phyloP scores from a whole-genome alignment of 371 early-diverging fungal species.

The Conidiobolus incongruus region DNA sequence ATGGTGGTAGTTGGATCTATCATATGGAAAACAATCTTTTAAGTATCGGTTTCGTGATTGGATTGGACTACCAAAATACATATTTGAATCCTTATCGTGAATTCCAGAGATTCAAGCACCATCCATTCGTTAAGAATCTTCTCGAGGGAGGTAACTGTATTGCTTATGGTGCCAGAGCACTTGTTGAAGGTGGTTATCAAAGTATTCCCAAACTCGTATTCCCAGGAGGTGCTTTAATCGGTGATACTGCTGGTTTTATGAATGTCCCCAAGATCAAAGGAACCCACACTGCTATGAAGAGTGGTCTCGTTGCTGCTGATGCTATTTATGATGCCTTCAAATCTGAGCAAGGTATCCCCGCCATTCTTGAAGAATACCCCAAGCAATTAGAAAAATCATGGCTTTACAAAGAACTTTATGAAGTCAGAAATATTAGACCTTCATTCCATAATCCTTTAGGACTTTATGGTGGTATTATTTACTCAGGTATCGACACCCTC shows the following conservation, averaged over 20 bases:
- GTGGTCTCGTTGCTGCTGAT: slow-evolving; percentile 81
- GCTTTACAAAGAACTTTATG: slow-evolving; percentile 80
- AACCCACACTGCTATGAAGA: slow-evolving; percentile 96
- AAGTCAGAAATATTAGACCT: slow-evolving; percentile 82
- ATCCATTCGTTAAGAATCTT: slow-evolving; percentile 54
- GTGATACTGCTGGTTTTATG: slow-evolving; percentile 90
- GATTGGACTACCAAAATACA: slow-evolving; percentile 86
- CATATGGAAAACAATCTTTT: slow-evolving; percentile 79
- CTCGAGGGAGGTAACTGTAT: slow-evolving; percentile 85
- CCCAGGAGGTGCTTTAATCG: slow-evolving; percentile 93
- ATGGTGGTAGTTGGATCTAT: slow-evolving; percentile 90
- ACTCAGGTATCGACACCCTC: slow-evolving; percentile 75
- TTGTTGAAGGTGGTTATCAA: slow-evolving; percentile 88
- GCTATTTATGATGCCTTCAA: slow-evolving; percentile 46
- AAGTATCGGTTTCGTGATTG: slow-evolving; percentile 76
- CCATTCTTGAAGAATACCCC: slow-evolving; percentile 59
- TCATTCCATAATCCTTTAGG: slow-evolving; percentile 84
- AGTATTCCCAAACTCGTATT: slow-evolving; percentile 80
- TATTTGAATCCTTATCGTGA: slow-evolving; percentile 90
- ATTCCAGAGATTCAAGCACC: slow-evolving; percentile 90
- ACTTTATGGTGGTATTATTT: slow-evolving; percentile 64
- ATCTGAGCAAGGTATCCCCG: slow-evolving; percentile 14
- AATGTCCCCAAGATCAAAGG: slow-evolving; percentile 98
- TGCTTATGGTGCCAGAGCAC: slow-evolving; percentile 86
- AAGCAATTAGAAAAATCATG: slow-evolving; percentile 60